Base-by-base conservation (phyloP, 805 yeast genomes). In the Monosporozyma servazzii region DNA sequence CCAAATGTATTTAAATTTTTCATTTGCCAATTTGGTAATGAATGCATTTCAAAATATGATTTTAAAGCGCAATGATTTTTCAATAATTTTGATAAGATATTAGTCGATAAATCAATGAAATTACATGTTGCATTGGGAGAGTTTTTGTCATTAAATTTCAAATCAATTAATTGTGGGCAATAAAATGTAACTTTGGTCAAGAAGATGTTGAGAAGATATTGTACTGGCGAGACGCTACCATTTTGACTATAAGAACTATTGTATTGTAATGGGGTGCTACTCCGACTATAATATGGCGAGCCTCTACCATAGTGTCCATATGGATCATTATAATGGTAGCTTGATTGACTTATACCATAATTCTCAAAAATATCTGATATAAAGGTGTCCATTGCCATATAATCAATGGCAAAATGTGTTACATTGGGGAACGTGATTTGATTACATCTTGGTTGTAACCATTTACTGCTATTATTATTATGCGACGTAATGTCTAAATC, bases 1-100 rank as follows among this genome's bases (percentile, higher is more conserved):
- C 62, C 48, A 47, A 62, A 63, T 29, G 42, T 25, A 20, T 36
- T 48, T 1, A 63, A 46, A 15, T 51, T 50, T 11, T 62, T 63
- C 39, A 63, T 41, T 8, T 45, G 13, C 66, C 67, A 63, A 48
- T 61, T 59, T n/a, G 54, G 48, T 25, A 62, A 55, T 2, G 66
- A 63, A 47, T 64, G 64, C 10, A 64, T 30, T 27, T 54, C 47
- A 46, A 63, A 63, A 15, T 56, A 48, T 20, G 48, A 40, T 42
- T 50, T 53, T 25, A 62, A 46, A 9, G 54, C 49, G 15, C 56
- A 52, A n/a, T 45, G 33, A 13, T 49, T 47, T 7, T 39, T 37
- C 29, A 49, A 52, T 20, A 59, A 56, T 42, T 56, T 55, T 43
- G 51, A 49, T 20, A 62, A 33, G 44, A 58, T 50, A 11, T 52